phyloP scores from a whole-genome alignment of 2,329 filamentous ascomycete species.

The Beauveria asiatica region DNA sequence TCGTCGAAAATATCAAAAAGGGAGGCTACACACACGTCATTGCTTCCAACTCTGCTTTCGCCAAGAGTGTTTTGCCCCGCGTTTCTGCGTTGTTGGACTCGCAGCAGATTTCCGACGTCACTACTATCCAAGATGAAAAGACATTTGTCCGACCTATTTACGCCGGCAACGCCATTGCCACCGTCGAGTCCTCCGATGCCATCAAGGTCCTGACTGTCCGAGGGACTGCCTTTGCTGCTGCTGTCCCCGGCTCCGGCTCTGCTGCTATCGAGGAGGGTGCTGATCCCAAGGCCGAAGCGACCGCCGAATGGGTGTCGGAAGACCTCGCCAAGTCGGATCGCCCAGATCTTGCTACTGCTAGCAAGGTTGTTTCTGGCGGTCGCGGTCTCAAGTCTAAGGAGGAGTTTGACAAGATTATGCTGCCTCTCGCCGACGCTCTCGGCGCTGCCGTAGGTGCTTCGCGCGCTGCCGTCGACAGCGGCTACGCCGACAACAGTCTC shows the following conservation, averaged over 20 bases:
- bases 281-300: conserved; percentile 68
- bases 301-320: conserved; percentile 87
- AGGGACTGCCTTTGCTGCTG: conserved; percentile 80
- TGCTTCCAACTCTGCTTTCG: conserved; percentile 87
- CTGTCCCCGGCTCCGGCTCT: conserved; percentile 61
- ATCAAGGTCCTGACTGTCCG: conserved; percentile 89
- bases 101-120: conserved; percentile 92
- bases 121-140: conserved; percentile 74
- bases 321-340: conserved; percentile 88
- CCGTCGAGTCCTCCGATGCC: conserved; percentile 78
- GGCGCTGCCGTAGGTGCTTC: conserved; percentile 95
- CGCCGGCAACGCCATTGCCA: conserved; percentile 93
- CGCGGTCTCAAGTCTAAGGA: conserved; percentile 96
- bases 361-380: conserved; percentile 84
- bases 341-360: conserved; percentile 84
- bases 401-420: conserved; percentile 88
- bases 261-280: conserved; percentile 71
- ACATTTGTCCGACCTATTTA: conserved; percentile 97
- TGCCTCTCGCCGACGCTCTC: conserved; percentile 82
- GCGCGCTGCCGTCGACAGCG: conserved; percentile 89
- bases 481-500: conserved; percentile 95
- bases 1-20: conserved; percentile 95
- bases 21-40: conserved; percentile 89
- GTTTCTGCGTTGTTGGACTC: conserved; percentile 86
- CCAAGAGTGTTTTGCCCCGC: conserved; percentile 87